These are phyloP conservation scores for Endogone sp. DNA, from an alignment of 192 early-diverging fungal genomes.

Conservation along the genomic window DNA sequence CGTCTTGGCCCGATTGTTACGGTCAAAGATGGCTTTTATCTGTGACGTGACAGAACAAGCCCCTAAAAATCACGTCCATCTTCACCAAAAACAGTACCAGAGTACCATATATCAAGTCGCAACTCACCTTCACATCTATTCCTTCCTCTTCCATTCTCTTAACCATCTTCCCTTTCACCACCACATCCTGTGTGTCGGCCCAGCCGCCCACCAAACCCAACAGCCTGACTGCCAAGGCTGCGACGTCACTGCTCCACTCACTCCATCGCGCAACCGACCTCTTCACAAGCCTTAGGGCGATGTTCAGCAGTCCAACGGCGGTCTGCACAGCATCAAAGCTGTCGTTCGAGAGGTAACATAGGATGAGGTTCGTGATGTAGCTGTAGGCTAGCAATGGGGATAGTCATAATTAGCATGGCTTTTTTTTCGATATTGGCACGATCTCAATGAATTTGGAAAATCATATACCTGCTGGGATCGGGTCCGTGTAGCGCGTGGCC, in stretches of 20 bases:
- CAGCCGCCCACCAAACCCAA: not conserved
- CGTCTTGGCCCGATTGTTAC: conserved; percentile 12
- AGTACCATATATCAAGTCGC: conserved; percentile 5
- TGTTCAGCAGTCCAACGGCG: not conserved
- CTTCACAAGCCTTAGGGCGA: not conserved
- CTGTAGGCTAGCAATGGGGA: not conserved
- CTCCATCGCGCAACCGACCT: not conserved
- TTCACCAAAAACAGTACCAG: too few species aligned
- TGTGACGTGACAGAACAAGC: conserved; percentile 6
- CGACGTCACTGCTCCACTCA: not conserved
- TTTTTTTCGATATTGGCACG: not conserved
- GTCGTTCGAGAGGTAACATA: not conserved
- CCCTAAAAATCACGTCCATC: too few species aligned
- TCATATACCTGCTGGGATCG: conserved; percentile 11
- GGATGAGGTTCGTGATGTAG: not conserved
- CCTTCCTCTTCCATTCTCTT: conserved; percentile 26
- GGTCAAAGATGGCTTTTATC: conserved; percentile 11
- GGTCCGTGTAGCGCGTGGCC: conserved; percentile 11
- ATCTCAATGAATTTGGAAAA: not conserved
- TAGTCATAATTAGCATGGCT: not conserved
- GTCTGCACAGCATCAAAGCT: not conserved
- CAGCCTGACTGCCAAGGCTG: not conserved
- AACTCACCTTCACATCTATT: conserved; percentile 17
- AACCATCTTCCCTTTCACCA: not conserved
- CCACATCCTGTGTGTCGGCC: not conserved